Evolutionary conservation across 140 eudicot genomes (phyloP).

Genomic region (Oenanthe javanica): DNA sequence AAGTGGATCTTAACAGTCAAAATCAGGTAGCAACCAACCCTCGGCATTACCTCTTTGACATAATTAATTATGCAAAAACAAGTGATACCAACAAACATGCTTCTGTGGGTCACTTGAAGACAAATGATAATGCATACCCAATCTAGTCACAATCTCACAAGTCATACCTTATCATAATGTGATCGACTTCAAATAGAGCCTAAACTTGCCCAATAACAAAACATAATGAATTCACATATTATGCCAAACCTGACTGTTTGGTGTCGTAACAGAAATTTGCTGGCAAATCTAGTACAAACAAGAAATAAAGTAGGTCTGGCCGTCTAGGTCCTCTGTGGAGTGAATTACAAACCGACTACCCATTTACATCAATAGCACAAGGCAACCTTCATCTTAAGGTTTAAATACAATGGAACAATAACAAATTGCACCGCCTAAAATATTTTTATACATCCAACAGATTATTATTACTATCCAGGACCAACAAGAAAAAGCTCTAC

Average conservation of each 20-base stretch:
- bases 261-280: not conserved
- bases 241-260: not conserved
- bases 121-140: not conserved
- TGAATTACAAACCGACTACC: not conserved
- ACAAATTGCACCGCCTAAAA: not conserved
- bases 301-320: no score
- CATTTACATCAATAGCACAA: not conserved
- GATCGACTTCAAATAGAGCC: no score
- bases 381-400: not conserved
- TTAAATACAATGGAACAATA: not conserved
- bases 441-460: not conserved
- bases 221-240: not conserved
- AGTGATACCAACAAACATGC: not conserved
- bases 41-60: not conserved
- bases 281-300: not conserved
- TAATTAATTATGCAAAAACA: not conserved
- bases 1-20: no score
- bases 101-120: not conserved
- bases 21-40: not conserved
- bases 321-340: not conserved
- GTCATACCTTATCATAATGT: no score
- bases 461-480: not conserved
- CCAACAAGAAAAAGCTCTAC: not conserved
- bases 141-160: not conserved
- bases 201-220: no score